A percentile compares a stretch with the other conserved stretches of the same genome.
Conservation (phyloP, 139 green algal species). For the Deuterostichococcus epilithicus region DNA sequence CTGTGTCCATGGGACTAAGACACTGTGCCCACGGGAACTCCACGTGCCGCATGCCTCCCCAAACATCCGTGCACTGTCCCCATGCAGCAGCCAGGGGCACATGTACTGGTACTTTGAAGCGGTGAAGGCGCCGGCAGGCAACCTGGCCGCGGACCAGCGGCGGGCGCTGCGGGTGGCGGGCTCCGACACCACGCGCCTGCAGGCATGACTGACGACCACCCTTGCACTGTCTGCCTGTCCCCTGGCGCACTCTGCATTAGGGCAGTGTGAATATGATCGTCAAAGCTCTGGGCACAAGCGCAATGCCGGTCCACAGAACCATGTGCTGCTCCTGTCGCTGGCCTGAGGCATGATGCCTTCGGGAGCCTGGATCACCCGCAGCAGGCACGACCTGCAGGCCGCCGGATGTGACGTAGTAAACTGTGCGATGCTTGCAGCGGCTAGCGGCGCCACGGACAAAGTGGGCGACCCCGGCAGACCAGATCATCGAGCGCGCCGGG, state of each 20-base stretch:
- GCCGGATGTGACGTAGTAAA: not conserved
- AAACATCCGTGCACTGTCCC: not conserved
- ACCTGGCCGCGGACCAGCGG: not conserved
- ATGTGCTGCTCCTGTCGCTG: not conserved
- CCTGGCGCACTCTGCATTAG: not conserved
- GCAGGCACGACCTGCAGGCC: not conserved
- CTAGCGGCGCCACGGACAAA: not conserved
- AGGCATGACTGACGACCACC: not conserved
- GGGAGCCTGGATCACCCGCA: not conserved
- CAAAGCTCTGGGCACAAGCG: not conserved
- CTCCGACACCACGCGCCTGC: not conserved
- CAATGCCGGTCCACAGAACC: not conserved
- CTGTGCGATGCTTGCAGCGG: slow-evolving; percentile 4
- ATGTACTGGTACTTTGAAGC: slow-evolving; percentile 19
- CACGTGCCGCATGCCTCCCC: not conserved
- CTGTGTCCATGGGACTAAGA: no score
- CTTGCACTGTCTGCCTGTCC: not conserved
- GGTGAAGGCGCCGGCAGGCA: not conserved
- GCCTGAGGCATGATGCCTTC: not conserved
- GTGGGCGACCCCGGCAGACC: slow-evolving; percentile 12
- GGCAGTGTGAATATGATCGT: not conserved
- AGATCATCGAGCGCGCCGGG: not conserved
- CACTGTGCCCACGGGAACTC: not conserved
- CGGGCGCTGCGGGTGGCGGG: not conserved
- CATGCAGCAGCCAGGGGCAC: not conserved